Percentiles rank a stretch among this genome's conserved stretches.
Evolutionary conservation across 352 stramenopile species (phyloP).

Genomic region (Globisporangium perplexum): DNA sequence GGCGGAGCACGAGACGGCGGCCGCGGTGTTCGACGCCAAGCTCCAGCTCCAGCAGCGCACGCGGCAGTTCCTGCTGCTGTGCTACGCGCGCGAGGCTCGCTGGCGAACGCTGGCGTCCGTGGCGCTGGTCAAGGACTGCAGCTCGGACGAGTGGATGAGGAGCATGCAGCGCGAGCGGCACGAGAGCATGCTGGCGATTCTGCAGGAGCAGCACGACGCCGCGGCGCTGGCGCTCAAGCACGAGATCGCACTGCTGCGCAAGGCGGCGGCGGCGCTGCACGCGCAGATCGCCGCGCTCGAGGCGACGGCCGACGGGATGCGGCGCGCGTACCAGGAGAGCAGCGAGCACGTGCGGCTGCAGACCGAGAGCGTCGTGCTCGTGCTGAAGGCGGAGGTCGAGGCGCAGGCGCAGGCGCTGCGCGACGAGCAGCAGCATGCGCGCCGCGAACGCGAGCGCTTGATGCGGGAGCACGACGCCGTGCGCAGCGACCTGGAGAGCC

Average conservation of each 20-base stretch:
- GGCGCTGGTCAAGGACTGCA: constrained; percentile 46
- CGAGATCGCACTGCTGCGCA: constrained; percentile 41
- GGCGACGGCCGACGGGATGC: constrained; percentile 25
- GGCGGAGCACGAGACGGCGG: constrained; percentile 32
- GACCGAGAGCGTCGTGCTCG: constrained; percentile 36
- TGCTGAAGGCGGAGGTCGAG: constrained; percentile 31
- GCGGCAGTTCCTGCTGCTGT: constrained; percentile 49
- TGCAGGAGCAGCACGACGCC: constrained; percentile 44
- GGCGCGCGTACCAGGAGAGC: constrained; percentile 40
- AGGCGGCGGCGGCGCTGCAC: constrained; percentile 34
- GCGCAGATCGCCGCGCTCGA: constrained; percentile 27
- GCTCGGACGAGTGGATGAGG: constrained; percentile 71
- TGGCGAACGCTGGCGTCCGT: constrained; percentile 44
- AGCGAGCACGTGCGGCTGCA: constrained; percentile 43
- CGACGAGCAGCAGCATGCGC: constrained; percentile 24
- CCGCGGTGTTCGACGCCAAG: constrained; percentile 42
- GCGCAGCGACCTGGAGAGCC: constrained; percentile 33
- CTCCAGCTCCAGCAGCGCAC: constrained; percentile 38
- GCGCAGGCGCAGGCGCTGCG: constrained; percentile 21
- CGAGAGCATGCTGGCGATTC: constrained; percentile 33
- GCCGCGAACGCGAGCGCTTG: constrained; percentile 34
- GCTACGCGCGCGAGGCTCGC: constrained; percentile 60
- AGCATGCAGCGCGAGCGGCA: constrained; percentile 45
- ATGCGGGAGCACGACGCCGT: constrained; percentile 32
- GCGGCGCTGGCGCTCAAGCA: constrained; percentile 27